Conservation (phyloP, 2,329 filamentous ascomycete genomes). For the Albophoma yamanashiensis region DNA sequence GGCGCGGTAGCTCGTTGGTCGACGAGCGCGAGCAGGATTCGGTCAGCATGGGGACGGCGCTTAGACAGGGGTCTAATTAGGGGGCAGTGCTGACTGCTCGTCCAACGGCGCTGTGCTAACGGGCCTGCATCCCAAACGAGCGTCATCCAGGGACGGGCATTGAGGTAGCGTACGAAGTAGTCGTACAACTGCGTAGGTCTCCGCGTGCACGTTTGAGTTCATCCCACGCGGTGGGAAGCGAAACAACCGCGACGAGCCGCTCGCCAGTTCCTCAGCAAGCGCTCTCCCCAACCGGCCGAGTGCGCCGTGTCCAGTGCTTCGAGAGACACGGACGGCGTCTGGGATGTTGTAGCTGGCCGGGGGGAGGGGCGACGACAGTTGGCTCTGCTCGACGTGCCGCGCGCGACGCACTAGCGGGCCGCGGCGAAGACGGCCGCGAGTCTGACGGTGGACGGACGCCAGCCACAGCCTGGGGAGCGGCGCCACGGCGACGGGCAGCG, state of each 20-base stretch:
- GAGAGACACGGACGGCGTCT: not conserved
- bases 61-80: slow-evolving; percentile 6
- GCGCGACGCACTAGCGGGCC: slow-evolving; percentile 4
- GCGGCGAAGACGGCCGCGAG: not conserved
- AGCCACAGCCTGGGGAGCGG: slow-evolving; percentile 1
- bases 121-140: not conserved
- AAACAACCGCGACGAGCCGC: not conserved
- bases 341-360: not conserved
- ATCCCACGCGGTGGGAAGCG: not conserved
- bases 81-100: not conserved
- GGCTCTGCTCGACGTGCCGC: slow-evolving; percentile 10
- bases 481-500: not conserved
- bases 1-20: slow-evolving; percentile 4
- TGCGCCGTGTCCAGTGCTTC: slow-evolving; percentile 1
- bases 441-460: not conserved
- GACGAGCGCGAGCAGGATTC: slow-evolving; percentile 6
- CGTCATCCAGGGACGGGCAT: not conserved
- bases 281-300: not conserved
- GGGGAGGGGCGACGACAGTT: not conserved
- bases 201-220: too few relatives aligned
- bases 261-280: not conserved
- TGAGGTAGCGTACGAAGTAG: too few relatives aligned
- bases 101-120: not conserved
- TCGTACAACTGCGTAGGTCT: too few relatives aligned
- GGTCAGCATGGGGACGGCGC: slow-evolving; percentile 5